Conservation (phyloP, 805 yeast genomes). For the Nakazawaea molendinolei region DNA sequence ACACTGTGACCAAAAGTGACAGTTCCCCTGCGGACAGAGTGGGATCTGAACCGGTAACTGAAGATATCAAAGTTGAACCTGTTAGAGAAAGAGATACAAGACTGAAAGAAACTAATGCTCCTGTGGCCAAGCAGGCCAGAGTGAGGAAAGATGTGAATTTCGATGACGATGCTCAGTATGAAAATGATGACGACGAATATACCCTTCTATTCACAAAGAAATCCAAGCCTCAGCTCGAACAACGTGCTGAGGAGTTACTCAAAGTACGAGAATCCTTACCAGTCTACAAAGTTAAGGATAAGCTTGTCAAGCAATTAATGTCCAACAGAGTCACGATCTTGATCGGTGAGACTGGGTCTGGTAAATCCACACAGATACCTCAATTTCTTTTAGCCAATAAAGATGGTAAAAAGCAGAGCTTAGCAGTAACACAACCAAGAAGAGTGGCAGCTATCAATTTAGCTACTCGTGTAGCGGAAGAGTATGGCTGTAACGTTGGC, state of each 20-base stretch:
- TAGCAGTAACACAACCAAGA: constrained; percentile 96
- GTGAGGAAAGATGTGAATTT: no score
- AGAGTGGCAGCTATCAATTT: constrained; percentile 95
- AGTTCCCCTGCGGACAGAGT: no score
- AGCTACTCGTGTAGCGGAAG: constrained; percentile 90
- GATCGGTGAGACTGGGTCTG: constrained; percentile 97
- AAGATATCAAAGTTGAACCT: neutral
- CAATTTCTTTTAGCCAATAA: constrained; percentile 64
- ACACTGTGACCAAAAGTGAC: no score
- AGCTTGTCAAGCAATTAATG: constrained; percentile 48
- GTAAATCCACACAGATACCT: constrained; percentile 96
- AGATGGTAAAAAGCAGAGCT: constrained; percentile 34
- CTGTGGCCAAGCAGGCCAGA: constrained; percentile 17
- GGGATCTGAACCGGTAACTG: no score
- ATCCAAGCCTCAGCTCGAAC: constrained; percentile 13
- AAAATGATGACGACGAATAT: constrained; percentile 14
- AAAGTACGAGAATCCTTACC: constrained; percentile 59
- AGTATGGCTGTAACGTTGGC: constrained; percentile 72
- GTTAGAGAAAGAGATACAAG: constrained; percentile 6
- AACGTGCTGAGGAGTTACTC: constrained; percentile 39
- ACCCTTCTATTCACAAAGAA: constrained; percentile 1
- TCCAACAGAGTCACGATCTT: constrained; percentile 65
- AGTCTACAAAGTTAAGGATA: constrained; percentile 63
- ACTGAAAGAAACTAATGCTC: constrained; percentile 15
- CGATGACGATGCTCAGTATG: constrained; percentile 27